Evolutionary conservation across 805 yeast species (phyloP).

Genomic region (Starmerella kuoi): DNA sequence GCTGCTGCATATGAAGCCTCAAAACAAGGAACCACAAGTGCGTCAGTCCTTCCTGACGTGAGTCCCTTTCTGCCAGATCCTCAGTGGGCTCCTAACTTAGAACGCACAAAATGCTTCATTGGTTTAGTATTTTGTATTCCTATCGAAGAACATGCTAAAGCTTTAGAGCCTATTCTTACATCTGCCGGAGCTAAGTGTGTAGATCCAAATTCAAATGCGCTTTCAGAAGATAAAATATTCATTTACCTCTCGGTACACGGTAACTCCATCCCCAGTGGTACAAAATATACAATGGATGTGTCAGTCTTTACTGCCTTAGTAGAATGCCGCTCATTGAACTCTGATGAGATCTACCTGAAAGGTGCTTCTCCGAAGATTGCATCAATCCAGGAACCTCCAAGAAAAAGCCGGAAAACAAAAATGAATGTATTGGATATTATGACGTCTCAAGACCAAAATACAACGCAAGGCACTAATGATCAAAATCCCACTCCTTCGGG

Average conservation of each 20-base stretch:
- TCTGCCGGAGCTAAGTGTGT: constrained; percentile 24
- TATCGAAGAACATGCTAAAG: constrained; percentile 17
- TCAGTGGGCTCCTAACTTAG: constrained; percentile 21
- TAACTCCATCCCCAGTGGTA: not conserved
- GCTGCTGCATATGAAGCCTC: constrained; percentile 14
- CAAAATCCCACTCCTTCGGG: no score
- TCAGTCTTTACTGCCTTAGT: not conserved
- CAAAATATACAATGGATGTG: not conserved
- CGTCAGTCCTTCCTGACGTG: constrained; percentile 23
- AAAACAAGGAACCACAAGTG: constrained; percentile 18
- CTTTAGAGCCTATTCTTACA: constrained; percentile 22
- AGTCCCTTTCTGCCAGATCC: constrained; percentile 22
- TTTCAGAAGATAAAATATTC: not conserved
- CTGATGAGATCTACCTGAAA: not conserved
- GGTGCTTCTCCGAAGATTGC: not conserved
- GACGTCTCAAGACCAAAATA: constrained; percentile 7
- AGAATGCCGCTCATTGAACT: not conserved
- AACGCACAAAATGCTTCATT: constrained; percentile 23
- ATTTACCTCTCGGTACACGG: not conserved
- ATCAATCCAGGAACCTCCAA: not conserved
- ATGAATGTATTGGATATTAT: constrained; percentile 4
- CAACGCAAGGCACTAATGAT: not conserved
- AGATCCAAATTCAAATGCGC: not conserved
- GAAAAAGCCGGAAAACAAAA: no score
- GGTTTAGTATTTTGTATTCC: constrained; percentile 22